Evolutionary conservation across 768 basidiomycete species (phyloP).

Genomic region (Rhodotorula paludigena): DNA sequence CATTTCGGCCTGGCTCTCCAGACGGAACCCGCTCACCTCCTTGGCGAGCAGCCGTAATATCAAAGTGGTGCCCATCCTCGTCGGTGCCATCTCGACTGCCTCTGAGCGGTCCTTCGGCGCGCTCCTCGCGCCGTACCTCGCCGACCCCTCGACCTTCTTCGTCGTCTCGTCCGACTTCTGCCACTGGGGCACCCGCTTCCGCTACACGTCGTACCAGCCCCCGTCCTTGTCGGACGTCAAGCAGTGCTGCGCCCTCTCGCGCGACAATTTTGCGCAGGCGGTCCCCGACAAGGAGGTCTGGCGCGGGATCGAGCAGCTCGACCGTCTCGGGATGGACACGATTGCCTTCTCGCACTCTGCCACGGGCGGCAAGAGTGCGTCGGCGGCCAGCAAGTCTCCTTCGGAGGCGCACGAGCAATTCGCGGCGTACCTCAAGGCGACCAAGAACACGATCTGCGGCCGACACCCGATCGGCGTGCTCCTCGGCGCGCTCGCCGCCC

Average conservation of each 20-base stretch:
- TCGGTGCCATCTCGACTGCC: constrained; percentile 65
- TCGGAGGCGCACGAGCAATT: constrained; percentile 58
- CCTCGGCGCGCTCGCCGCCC: constrained; percentile 63
- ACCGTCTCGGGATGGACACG: constrained; percentile 41
- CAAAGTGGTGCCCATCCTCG: constrained; percentile 78
- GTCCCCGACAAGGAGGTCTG: constrained; percentile 31
- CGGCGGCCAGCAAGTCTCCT: constrained; percentile 38
- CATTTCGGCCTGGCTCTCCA: too few relatives aligned
- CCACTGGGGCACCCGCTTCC: constrained; percentile 88
- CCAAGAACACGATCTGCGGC: constrained; percentile 95
- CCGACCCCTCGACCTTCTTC: constrained; percentile 71
- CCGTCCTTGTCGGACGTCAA: constrained; percentile 43
- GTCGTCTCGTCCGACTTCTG: constrained; percentile 96
- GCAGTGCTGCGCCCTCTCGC: constrained; percentile 46
- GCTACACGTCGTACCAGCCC: constrained; percentile 82
- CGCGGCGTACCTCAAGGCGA: constrained; percentile 61
- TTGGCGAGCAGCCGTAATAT: constrained; percentile 53
- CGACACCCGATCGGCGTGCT: constrained; percentile 92
- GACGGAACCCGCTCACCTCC: constrained; percentile 1
- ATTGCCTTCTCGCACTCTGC: constrained; percentile 54
- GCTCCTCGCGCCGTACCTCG: constrained; percentile 74
- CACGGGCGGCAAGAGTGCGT: constrained; percentile 40
- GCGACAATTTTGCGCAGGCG: constrained; percentile 21
- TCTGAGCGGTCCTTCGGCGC: constrained; percentile 63
- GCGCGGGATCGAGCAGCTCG: constrained; percentile 25